Base-by-base conservation (phyloP, 2,329 filamentous ascomycete species). In the Ceratocystis ficicola region DNA sequence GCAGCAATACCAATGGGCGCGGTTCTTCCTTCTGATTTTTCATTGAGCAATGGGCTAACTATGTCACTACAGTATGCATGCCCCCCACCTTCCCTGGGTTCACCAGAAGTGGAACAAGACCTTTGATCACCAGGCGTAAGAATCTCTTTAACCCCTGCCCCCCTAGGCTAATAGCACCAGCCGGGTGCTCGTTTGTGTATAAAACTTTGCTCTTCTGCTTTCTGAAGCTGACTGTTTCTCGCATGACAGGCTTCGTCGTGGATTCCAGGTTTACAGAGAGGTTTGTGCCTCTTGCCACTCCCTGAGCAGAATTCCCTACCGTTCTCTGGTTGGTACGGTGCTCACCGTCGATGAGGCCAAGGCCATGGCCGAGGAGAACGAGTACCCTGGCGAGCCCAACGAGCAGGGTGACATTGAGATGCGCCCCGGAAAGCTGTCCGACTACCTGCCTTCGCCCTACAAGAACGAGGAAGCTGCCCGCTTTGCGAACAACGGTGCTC, bases 201-300 rank as follows among this genome's bases (percentile, higher is more conserved):
- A 41, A 15, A 41, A 41, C 36, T 41, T 41, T 41, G 10, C 12
- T 41, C 12, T 41, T 41, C 36, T 41, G 36, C 36, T 41, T 41
- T 41, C 36, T 12, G 36, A 41, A 41, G 36, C 36, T 41, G 36
- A 41, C 36, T 41, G 36, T 63, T 63, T 22, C 55, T 60, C 59
- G 36, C 30, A 44, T 41, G 44, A 65, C 71, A 96, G 92, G 73
- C 91, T 99, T 71, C 94, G 94, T 77, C 92, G 94, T 81, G 94
- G 94, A 79, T 99, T 97, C 86, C 92, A 96, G 81, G 94, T 99
- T 75, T 99, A 99, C 84, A 90, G 88, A 72, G 94, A 99, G 81
- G 94, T 99, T 74, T 99, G 94, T 84, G 86, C 92, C 69, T 90
- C 90, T 73, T 99, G 94, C 85, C 94, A 99, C 83, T 99, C 94